Conservation (phyloP, 805 yeast species). For the Starmera amethionina region DNA sequence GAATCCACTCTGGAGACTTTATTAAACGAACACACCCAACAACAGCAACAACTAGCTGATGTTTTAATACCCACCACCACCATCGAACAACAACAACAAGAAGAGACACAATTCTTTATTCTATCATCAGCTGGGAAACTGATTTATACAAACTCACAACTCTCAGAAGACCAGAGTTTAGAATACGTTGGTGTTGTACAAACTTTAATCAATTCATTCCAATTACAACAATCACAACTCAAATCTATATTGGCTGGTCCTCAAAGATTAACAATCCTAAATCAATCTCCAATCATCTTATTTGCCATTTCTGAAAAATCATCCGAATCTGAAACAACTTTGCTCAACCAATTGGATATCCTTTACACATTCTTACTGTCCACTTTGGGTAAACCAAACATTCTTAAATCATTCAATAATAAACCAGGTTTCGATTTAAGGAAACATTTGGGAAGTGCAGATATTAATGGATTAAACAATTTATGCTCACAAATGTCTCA, state of each 20-base stretch:
- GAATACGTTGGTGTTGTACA: constrained; percentile 76
- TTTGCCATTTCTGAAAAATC: constrained; percentile 51
- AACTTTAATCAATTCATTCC: constrained; percentile 66
- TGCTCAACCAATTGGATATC: constrained; percentile 57
- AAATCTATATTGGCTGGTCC: constrained; percentile 43
- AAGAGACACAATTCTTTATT: constrained; percentile 61
- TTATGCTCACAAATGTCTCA: constrained; percentile 44
- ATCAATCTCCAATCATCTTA: constrained; percentile 60
- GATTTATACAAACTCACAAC: constrained; percentile 48
- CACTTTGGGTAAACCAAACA: constrained; percentile 72
- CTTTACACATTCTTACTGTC: constrained; percentile 73
- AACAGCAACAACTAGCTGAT: no score
- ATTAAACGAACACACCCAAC: constrained; percentile 8
- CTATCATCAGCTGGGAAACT: constrained; percentile 85
- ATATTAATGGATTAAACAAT: constrained; percentile 58
- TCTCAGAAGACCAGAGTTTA: constrained; percentile 45
- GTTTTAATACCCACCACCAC: no score
- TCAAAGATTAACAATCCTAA: constrained; percentile 46
- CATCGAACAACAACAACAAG: neutral
- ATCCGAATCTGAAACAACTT: constrained; percentile 37
- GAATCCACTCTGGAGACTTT: constrained; percentile 14
- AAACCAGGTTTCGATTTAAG: constrained; percentile 78
- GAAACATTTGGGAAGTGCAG: constrained; percentile 64
- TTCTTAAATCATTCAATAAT: constrained; percentile 54
- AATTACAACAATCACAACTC: constrained; percentile 29